phyloP scores from a whole-genome alignment of 1,284 basidiomycete species.

The Microbotryomycetes sp. region DNA sequence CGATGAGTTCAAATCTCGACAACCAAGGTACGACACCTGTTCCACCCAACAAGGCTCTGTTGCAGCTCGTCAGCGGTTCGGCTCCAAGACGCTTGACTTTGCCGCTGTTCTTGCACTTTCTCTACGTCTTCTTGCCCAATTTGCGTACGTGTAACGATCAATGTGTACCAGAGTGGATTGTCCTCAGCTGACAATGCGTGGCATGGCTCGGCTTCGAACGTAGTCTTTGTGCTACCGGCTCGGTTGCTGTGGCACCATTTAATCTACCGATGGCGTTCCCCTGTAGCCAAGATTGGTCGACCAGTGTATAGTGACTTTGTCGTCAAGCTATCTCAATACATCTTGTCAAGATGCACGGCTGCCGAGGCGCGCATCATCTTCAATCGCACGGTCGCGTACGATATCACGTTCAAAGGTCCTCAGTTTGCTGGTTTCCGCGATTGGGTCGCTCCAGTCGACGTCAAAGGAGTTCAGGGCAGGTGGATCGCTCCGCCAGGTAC shows the following conservation, averaged over 20 bases:
- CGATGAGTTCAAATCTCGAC: neutral
- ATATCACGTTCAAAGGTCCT: neutral
- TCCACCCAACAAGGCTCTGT: neutral
- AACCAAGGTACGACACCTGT: conserved; percentile 1
- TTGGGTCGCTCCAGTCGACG: conserved; percentile 13
- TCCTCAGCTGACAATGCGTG: too few species aligned
- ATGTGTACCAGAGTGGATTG: too few species aligned
- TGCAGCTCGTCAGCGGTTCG: neutral
- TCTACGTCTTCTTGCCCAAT: conserved; percentile 1
- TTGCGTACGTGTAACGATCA: neutral
- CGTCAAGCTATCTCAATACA: conserved; percentile 11
- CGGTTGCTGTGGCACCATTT: neutral
- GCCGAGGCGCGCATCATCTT: conserved; percentile 21
- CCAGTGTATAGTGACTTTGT: conserved; percentile 7
- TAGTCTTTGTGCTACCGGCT: neutral
- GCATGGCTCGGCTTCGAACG: too few species aligned
- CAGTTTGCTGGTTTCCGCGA: conserved; percentile 5
- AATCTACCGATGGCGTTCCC: conserved; percentile 7
- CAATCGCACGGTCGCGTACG: conserved; percentile 13
- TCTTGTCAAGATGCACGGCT: conserved; percentile 3
- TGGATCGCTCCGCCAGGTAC: conserved; percentile 17
- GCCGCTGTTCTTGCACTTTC: neutral
- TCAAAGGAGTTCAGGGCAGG: conserved; percentile 6
- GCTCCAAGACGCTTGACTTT: neutral
- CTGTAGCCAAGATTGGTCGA: conserved; percentile 13